Evolutionary conservation across 2,329 filamentous ascomycete species (phyloP), one percentile per base, ranked within the genome.

Genomic region (Exophiala viscosa): DNA sequence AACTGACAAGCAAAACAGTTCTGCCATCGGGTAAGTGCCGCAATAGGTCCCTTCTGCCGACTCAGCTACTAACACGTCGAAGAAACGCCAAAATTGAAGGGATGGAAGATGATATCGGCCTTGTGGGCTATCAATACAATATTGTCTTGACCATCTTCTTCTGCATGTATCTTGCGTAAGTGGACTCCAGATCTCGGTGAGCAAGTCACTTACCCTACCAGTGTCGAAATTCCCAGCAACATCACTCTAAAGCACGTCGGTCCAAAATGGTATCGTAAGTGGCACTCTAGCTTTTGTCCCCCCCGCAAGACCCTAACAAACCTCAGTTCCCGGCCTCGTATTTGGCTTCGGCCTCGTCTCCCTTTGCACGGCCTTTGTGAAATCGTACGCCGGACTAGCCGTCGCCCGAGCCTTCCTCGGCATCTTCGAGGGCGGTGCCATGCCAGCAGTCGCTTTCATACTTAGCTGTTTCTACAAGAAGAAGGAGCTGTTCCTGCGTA

Each of bases 181-280:
- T 42, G 28, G 11, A 40, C 34, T 32, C 31, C 17, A 10, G 72
- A 28, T 52, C 70, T 70, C 44, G 64, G 68, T 41, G 69, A 73
- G 68, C 74, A 71, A 71, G 73, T 73, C 61, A 42, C 73, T 56
- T 57, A 71, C 18, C 65, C 67, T 3, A 70, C 72, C 3, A 36
- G 28, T 9, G 53, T 59, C 20, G 83, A 86, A 61, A 67, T 86
- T 8, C 84, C 83, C 2, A 82, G 79, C 58, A 86, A 86, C 60
- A 69, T 86, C 1, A 71, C 85, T 9, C 69, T 86, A 46, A 85
- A 85, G 62, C 41, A 48, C 28, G 34, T 57, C 36, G 50, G 55
- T 14, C 58, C 58, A 20, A 75, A 72, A 2, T 59, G 76, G 47
- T 80, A 76, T 15, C 17, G 39, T 41, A 13, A 23, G 39, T 41